These are phyloP conservation scores for Colletotrichum lini DNA, from an alignment of 2,329 filamentous ascomycete genomes.

Conservation along the genomic window DNA sequence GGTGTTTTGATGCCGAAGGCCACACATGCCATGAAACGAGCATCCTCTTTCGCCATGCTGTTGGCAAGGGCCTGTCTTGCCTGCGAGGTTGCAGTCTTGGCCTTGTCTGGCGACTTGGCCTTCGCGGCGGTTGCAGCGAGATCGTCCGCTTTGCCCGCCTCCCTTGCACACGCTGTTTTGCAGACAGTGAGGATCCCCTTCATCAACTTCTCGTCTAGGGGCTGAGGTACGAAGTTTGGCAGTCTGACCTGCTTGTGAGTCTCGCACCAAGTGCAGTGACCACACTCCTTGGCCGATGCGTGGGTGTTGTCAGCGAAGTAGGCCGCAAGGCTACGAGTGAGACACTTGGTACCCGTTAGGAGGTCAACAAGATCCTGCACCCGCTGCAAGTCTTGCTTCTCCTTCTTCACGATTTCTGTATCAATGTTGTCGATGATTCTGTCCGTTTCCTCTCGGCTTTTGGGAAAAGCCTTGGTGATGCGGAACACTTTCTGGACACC, in stretches of 20 bases:
- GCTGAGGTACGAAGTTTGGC: conserved; percentile 54
- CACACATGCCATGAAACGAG: conserved; percentile 70
- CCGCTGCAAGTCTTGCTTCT: conserved; percentile 67
- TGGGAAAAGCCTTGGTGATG: conserved; percentile 63
- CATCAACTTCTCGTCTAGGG: conserved; percentile 58
- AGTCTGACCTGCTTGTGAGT: conserved; percentile 56
- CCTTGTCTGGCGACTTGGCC: conserved; percentile 2
- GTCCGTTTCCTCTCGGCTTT: conserved; percentile 56
- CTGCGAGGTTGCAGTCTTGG: neutral
- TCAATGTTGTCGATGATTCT: conserved; percentile 64
- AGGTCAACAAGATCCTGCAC: conserved; percentile 66
- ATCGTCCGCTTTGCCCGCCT: conserved; percentile 5
- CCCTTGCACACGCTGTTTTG: conserved; percentile 8
- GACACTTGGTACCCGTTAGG: conserved; percentile 66
- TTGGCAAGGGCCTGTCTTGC: conserved; percentile 27
- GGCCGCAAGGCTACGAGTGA: conserved; percentile 65
- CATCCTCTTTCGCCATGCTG: conserved; percentile 65
- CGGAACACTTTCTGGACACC: conserved; percentile 70
- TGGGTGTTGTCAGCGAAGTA: conserved; percentile 70
- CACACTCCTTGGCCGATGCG: conserved; percentile 63
- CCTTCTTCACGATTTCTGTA: conserved; percentile 63
- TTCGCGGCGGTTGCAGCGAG: neutral
- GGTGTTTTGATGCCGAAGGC: conserved; percentile 76
- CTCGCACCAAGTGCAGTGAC: conserved; percentile 67
- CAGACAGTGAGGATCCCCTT: conserved; percentile 59